Base-by-base conservation (phyloP, 2,329 filamentous ascomycete genomes). In the Arthrobotrys musiformis region DNA sequence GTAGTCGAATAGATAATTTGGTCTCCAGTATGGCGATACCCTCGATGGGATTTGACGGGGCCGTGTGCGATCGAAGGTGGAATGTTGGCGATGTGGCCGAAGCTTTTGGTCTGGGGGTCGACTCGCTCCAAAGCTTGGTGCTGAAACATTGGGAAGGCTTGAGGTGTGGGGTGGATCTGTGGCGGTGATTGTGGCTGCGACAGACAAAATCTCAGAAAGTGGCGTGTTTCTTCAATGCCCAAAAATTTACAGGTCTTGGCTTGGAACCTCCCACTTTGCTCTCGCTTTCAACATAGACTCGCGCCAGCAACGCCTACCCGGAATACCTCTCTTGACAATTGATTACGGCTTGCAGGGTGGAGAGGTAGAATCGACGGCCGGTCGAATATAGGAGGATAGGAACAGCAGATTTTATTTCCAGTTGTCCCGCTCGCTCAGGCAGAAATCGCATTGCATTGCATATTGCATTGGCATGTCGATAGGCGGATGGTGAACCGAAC, bases 141-240 rank as follows among this genome's bases (percentile, higher is more conserved):
- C 11, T 19, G 2, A n/a, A n/a, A n/a, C n/a, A n/a, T n/a, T n/a
- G n/a, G n/a, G n/a, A n/a, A n/a, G 64, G 58, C 40, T 42, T 44
- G 44, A 35, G 48, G 58, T 66, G 69, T 73, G 69, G 69, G 69
- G 60, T 50, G 66, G 7, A 40, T 48, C 7, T 76, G 72, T 76
- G 72, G 72, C 72, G 56, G 72, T 70, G 64, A 37, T 19, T 40
- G 58, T 26, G 24, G 19, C 13, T 48, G 19, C 17, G 3, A 26
- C 33, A 30, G 40, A 46, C 60, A 66, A 70, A 70, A 76, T 66
- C 72, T 76, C 64, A 35, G 66, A 58, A 76, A 70, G 72, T 76
- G 72, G 72, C 72, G 72, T 76, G 72, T 64, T 44, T 56, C 56
- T 54, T 62, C 46, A 33, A 63, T 48, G 11, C 35, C 54, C 54